Base-by-base conservation (phyloP, 768 basidiomycete species). In the Leucocoprinus leucothites region DNA sequence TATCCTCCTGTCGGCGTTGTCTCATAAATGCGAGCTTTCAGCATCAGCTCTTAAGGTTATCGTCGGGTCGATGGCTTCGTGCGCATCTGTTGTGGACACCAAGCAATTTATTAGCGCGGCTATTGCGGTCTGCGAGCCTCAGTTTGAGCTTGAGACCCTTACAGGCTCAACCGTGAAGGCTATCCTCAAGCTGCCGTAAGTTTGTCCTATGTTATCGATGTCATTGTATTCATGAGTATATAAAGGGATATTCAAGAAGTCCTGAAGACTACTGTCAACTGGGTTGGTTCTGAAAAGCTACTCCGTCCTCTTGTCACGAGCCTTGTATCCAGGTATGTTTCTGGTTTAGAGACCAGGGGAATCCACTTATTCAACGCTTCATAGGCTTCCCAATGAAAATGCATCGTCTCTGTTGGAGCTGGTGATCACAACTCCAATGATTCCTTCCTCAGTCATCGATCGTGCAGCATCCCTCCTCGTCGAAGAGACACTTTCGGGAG, bases 1-100 rank as follows among this genome's bases (percentile, higher is more conserved):
- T 62, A 78, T 93, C 55, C 75, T 94, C 8, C 72, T 94, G 0
- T 81, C 85, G 1, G 76, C 84, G 0, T 74, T 95, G 21, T 82
- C 89, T 0, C 83, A 84, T 59, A 86, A 84, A 69, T 81, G 81
- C 49, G 73, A 75, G 11, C 63, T 95, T 31, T 75, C 82, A 1
- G 60, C 81, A 0, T 64, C 80, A 18, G 89, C 87, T 0, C 57
- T 92, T 53, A 80, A 80, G 53, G 74, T 78, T 2, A 78, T 93
- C 18, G 57, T 91, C 8, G 65, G 65, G 28, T 65, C 78, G 1
- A 83, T 92, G 71, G 63, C 80, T 3, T 68, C 70, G 18, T 80
- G 78, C 61, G 82, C 81, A 4, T 61, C 68, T 9, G 69, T 69
- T 3, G 80, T 85, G 1, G 70, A 76, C 1, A 71, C 80, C 1